phyloP scores from a whole-genome alignment of 2,329 filamentous ascomycete genomes.

The Claviceps maximensis region DNA sequence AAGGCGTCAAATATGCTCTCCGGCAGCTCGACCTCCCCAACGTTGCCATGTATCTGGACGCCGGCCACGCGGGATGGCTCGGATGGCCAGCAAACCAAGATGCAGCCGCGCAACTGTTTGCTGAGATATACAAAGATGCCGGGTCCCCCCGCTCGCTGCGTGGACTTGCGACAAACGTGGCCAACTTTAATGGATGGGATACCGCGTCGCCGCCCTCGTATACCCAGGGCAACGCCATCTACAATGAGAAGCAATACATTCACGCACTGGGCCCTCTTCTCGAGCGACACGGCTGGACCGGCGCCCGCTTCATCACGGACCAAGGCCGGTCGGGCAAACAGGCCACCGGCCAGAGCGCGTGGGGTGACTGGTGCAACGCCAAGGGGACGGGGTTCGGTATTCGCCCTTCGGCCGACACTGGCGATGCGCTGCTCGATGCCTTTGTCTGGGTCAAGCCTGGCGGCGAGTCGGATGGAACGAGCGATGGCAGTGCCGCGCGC shows the following conservation, averaged over 20 bases:
- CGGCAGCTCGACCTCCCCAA: slow-evolving; percentile 39
- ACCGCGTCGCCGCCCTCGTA: slow-evolving; percentile 29
- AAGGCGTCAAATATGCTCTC: slow-evolving; percentile 37
- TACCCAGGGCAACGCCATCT: slow-evolving; percentile 33
- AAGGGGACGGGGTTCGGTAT: slow-evolving; percentile 49
- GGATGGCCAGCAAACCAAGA: slow-evolving; percentile 42
- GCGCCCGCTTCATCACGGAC: slow-evolving; percentile 35
- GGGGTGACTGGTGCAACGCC: slow-evolving; percentile 59
- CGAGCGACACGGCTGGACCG: slow-evolving; percentile 27
- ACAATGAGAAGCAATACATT: slow-evolving; percentile 44
- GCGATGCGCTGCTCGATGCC: slow-evolving; percentile 44
- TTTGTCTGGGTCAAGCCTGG: slow-evolving; percentile 63
- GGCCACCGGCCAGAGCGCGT: slow-evolving; percentile 45
- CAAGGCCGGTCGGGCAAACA: slow-evolving; percentile 43
- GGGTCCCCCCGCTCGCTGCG: slow-evolving; percentile 36
- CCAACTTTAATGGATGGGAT: slow-evolving; percentile 42
- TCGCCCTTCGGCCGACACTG: slow-evolving; percentile 51
- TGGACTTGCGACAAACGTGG: slow-evolving; percentile 44
- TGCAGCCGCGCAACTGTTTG: slow-evolving; percentile 33
- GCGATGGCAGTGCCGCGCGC: slow-evolving; percentile 11
- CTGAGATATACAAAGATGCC: slow-evolving; percentile 34
- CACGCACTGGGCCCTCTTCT: slow-evolving; percentile 53
- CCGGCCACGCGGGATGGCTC: slow-evolving; percentile 45
- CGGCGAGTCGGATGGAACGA: slow-evolving; percentile 34
- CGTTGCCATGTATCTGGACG: slow-evolving; percentile 45